Evolutionary conservation across 257 asterid species (phyloP).

Genomic region (Dorcoceras hygrometricum): DNA sequence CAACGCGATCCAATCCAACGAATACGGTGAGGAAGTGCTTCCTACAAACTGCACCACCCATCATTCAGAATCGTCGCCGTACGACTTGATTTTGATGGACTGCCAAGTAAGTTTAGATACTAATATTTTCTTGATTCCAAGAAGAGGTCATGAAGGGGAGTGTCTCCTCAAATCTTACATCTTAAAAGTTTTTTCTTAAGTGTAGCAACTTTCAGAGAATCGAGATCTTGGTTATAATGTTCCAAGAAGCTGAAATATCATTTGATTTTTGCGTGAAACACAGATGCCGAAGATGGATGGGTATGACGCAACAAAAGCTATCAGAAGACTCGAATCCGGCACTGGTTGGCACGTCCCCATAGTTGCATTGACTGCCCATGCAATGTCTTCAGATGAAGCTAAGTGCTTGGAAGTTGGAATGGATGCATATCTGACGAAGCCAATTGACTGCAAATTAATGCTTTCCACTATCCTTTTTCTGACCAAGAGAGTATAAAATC

Average conservation of each 20-base stretch:
- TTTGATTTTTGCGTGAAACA: neutral
- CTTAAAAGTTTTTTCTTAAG: neutral
- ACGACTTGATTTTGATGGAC: conserved; percentile 88
- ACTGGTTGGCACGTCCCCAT: conserved; percentile 72
- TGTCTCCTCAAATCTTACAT: neutral
- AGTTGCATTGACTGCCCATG: conserved; percentile 94
- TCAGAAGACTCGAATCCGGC: conserved; percentile 61
- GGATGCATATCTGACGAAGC: conserved; percentile 95
- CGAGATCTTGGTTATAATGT: neutral
- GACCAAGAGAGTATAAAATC: conserved; percentile 35
- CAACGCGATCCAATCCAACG: conserved; percentile 25
- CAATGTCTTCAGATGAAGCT: conserved; percentile 90
- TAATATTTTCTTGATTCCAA: neutral
- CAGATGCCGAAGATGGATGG: conserved; percentile 99
- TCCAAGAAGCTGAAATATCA: neutral
- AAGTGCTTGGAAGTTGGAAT: conserved; percentile 93
- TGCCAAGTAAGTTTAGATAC: conserved; percentile 66
- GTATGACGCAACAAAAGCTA: conserved; percentile 87
- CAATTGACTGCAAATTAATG: conserved; percentile 79
- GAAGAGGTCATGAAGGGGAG: neutral
- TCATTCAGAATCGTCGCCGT: conserved; percentile 32
- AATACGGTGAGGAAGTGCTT: conserved; percentile 21
- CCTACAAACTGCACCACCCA: conserved; percentile 26
- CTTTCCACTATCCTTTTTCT: conserved; percentile 76
- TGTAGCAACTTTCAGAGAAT: neutral